phyloP scores from a whole-genome alignment of 805 yeast species.

The Candida montana region DNA sequence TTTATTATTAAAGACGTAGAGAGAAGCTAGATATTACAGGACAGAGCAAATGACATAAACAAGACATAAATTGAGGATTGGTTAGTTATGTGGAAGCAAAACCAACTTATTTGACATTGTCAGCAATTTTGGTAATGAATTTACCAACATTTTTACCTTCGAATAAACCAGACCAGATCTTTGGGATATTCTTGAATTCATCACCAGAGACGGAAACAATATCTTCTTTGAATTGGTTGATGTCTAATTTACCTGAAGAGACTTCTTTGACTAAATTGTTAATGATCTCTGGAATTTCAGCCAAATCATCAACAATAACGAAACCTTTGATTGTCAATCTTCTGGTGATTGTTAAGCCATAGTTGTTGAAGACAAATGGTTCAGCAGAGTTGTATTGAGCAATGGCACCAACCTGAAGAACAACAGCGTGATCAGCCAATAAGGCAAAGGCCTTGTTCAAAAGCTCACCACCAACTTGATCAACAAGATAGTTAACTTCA shows the following conservation, averaged over 20 bases:
- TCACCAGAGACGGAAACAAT: constrained; percentile 36
- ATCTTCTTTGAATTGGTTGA: constrained; percentile 32
- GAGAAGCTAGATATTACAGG: too few species aligned
- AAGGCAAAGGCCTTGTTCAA: constrained; percentile 38
- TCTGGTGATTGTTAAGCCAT: constrained; percentile 41
- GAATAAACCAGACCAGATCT: constrained; percentile 43
- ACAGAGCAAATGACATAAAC: too few species aligned
- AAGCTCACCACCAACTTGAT: constrained; percentile 60
- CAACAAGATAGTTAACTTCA: constrained; percentile 49
- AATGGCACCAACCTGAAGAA: constrained; percentile 60
- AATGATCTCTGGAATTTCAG: constrained; percentile 34
- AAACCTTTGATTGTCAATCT: constrained; percentile 51
- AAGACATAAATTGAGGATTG: too few species aligned
- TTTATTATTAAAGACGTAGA: too few species aligned
- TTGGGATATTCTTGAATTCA: constrained; percentile 40
- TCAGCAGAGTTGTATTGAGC: constrained; percentile 45
- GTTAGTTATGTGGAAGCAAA: too few species aligned
- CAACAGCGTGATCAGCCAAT: constrained; percentile 35
- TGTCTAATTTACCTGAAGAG: constrained; percentile 36
- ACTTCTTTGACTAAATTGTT: constrained; percentile 32
- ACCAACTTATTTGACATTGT: too few species aligned
- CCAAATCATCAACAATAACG: constrained; percentile 40
- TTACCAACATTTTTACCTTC: constrained; percentile 44
- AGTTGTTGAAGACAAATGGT: constrained; percentile 31
- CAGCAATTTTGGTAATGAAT: constrained; percentile 38